Base-by-base conservation (phyloP, 805 yeast species). In the Lipomyces mesembrius region DNA sequence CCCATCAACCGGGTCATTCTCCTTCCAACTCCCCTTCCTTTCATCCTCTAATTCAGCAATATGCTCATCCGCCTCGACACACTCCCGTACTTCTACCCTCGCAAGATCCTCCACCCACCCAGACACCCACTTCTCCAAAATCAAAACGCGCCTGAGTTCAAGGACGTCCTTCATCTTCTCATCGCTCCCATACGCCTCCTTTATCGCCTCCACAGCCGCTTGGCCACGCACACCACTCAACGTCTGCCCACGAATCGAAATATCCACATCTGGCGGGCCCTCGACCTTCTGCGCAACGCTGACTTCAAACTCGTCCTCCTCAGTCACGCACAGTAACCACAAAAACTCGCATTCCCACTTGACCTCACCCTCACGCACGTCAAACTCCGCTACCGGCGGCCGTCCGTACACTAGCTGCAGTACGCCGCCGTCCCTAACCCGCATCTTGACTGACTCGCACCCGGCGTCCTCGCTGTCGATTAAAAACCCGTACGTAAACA, bases 401-500 rank as follows among this genome's bases (percentile, higher is more conserved):
- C 55, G 43, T 9, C 71, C 71, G 51, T 59, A 67, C 7, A 63
- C 51, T n/a, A 37, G 52, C 51, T 53, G 62, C 59, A 69, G 62
- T 17, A 59, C 63, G 3, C 59, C 60, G 43, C 63, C 71, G 9
- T 43, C 39, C 46, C 29, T 32, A 14, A 68, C 60, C 39, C 49
- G 71, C 65, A 60, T 60, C 56, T 61, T 62, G 35, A 68, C 61
- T 8, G 34, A 29, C 57, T 67, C 71, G 20, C 17, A 53, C n/a
- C 63, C 63, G 22, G 53, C 62, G 20, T 22, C 53, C 27, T 39
- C 63, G 12, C 57, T 17, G n/a, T 43, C 57, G n/a, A 22, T 51
- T 3, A 17, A 20, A 62, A 80, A 80, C 25, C 83, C 83, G 57
- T 80, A 80, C 25, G 77, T 79, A 73, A 78, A 79, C 57, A 80